Evolutionary conservation across 805 yeast genomes (phyloP).

Genomic region (Lipomyces chichibuensis): DNA sequence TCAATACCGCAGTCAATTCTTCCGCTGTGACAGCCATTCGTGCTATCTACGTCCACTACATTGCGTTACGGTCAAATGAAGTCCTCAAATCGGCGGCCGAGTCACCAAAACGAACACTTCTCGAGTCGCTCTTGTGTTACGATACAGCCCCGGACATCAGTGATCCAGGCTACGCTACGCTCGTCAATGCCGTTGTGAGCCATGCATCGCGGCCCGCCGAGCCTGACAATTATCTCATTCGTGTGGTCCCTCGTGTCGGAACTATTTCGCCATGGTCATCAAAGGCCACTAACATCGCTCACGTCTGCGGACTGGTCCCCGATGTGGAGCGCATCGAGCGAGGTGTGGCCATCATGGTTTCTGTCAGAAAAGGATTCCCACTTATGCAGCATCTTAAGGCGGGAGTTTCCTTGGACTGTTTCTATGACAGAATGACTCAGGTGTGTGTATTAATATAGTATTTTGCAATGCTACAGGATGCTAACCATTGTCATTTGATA

Average conservation of each 20-base stretch:
- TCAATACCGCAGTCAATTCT: slow-evolving; percentile 70
- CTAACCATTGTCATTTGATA: slow-evolving; percentile 5
- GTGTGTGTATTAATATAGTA: slow-evolving; percentile 48
- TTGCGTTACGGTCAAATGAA: slow-evolving; percentile 53
- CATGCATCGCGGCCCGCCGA: slow-evolving; percentile 42
- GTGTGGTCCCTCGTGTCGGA: slow-evolving; percentile 89
- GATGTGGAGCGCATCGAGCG: slow-evolving; percentile 85
- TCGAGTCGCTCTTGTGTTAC: slow-evolving; percentile 70
- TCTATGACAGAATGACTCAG: slow-evolving; percentile 96
- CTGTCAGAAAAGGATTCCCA: slow-evolving; percentile 72
- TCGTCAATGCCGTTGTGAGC: slow-evolving; percentile 46
- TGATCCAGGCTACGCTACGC: slow-evolving; percentile 51
- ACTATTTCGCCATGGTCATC: slow-evolving; percentile 99
- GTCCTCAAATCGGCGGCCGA: slow-evolving; percentile 7
- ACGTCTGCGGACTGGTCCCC: slow-evolving; percentile 78
- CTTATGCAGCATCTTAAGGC: slow-evolving; percentile 57
- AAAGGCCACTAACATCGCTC: slow-evolving; percentile 92
- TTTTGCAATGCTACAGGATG: background rate
- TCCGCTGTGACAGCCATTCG: slow-evolving; percentile 70
- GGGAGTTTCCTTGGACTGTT: slow-evolving; percentile 64
- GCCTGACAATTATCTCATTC: slow-evolving; percentile 57
- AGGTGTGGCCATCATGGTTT: slow-evolving; percentile 75
- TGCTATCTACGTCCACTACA: slow-evolving; percentile 79
- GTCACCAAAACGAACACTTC: slow-evolving; percentile 45
- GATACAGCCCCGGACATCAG: slow-evolving; percentile 64